Percentiles rank a stretch among this genome's conserved stretches.
Evolutionary conservation across 208 protist genomes (phyloP).

Genomic region (Acanthamoeba castellanii): DNA sequence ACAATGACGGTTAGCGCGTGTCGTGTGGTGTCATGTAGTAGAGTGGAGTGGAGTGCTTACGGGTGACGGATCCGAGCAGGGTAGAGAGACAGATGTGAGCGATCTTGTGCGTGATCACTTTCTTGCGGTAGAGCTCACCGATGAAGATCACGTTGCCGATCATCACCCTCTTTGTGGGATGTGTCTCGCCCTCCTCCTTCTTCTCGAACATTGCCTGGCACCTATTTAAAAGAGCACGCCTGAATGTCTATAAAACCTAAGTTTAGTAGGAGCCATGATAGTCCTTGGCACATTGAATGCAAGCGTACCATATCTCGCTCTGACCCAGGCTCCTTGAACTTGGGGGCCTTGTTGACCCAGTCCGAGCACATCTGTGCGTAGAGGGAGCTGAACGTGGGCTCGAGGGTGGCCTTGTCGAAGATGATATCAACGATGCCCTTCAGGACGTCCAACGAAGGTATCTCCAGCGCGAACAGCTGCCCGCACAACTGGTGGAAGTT

Average conservation of each 20-base stretch:
- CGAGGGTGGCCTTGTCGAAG: slow-evolving; percentile 68
- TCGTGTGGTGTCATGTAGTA: neutral
- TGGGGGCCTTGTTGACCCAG: slow-evolving; percentile 29
- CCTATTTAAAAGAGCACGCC: slow-evolving; percentile 4
- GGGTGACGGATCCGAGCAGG: neutral
- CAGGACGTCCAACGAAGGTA: neutral
- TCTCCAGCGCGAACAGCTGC: neutral
- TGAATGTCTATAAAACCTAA: neutral
- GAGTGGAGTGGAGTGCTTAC: neutral
- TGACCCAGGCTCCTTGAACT: slow-evolving; percentile 20
- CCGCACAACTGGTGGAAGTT: slow-evolving; percentile 63
- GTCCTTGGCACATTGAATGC: neutral
- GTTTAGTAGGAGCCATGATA: neutral
- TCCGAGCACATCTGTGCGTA: slow-evolving; percentile 39
- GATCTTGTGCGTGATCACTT: slow-evolving; percentile 18
- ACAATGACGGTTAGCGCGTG: too few relatives aligned
- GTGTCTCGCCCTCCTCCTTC: neutral
- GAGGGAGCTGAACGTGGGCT: slow-evolving; percentile 53
- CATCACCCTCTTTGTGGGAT: neutral
- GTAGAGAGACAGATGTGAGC: slow-evolving; percentile 17
- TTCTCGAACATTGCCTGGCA: slow-evolving; percentile 61
- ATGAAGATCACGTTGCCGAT: slow-evolving; percentile 72
- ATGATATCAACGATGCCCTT: slow-evolving; percentile 40
- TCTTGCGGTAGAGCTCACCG: slow-evolving; percentile 56
- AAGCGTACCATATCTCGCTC: slow-evolving; percentile 11